phyloP scores from a whole-genome alignment of 1,284 basidiomycete species.

The Prillingera fragicola region DNA sequence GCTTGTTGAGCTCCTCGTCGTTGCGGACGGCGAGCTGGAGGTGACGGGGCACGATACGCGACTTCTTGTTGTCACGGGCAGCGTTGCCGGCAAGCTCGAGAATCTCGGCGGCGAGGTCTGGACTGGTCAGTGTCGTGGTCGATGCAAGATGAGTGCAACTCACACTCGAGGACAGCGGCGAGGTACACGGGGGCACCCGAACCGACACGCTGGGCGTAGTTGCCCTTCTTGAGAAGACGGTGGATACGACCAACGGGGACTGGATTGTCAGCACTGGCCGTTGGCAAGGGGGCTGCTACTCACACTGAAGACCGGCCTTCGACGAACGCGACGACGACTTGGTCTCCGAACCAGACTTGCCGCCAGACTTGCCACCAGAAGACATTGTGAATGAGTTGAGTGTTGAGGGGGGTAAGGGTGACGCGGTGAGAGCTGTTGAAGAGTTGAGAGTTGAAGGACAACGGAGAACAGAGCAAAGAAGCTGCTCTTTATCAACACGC shows the following conservation, averaged over 20 bases:
- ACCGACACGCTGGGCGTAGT: slow-evolving; percentile 69
- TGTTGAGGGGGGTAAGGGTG: slow-evolving; percentile 20
- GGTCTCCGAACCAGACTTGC: slow-evolving; percentile 51
- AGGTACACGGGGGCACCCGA: slow-evolving; percentile 63
- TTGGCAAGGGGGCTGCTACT: slow-evolving; percentile 11
- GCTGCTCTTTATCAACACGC: too few relatives aligned
- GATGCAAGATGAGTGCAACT: slow-evolving; percentile 24
- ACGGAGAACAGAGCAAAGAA: slow-evolving; percentile 14
- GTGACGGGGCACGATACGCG: slow-evolving; percentile 86
- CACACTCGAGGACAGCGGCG: slow-evolving; percentile 56
- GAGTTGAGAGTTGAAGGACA: slow-evolving; percentile 17
- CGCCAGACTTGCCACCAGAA: slow-evolving; percentile 52
- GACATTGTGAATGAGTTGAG: slow-evolving; percentile 51
- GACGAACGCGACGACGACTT: slow-evolving; percentile 67
- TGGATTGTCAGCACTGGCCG: slow-evolving; percentile 44
- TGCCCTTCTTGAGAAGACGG: slow-evolving; percentile 76
- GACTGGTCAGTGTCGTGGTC: slow-evolving; percentile 9
- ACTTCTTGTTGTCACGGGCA: slow-evolving; percentile 57
- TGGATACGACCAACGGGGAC: slow-evolving; percentile 84
- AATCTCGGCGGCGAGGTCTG: slow-evolving; percentile 74
- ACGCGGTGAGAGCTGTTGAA: slow-evolving; percentile 20
- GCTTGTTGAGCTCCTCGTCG: slow-evolving; percentile 62
- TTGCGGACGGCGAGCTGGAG: slow-evolving; percentile 84
- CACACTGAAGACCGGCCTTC: slow-evolving; percentile 70
- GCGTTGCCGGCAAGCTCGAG: slow-evolving; percentile 83